phyloP scores from a whole-genome alignment of 1,284 basidiomycete genomes.

The Boletellus deceptivus region DNA sequence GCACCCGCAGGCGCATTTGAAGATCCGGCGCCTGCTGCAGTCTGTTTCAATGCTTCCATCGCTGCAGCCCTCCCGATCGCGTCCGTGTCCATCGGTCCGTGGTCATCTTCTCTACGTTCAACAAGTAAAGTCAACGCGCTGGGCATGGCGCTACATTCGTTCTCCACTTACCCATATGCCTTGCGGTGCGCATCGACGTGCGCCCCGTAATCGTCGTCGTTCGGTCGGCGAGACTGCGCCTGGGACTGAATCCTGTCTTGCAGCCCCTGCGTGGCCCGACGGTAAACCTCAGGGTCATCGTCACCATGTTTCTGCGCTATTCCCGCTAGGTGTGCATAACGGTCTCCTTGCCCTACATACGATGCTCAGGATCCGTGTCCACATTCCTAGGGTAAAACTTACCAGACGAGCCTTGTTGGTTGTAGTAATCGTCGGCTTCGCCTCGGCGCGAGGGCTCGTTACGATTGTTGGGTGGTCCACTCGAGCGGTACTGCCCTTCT shows the following conservation, averaged over 20 bases:
- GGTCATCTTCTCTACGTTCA: conserved; percentile 17
- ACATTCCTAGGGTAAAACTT: background rate
- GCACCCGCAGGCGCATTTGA: conserved; percentile 20
- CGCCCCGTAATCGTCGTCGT: conserved; percentile 10
- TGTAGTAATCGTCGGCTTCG: conserved; percentile 25
- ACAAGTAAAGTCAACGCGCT: background rate
- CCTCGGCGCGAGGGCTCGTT: conserved; percentile 14
- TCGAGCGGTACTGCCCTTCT: conserved; percentile 10
- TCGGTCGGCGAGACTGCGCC: conserved; percentile 4
- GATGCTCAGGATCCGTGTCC: conserved; percentile 5
- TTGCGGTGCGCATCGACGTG: conserved; percentile 30
- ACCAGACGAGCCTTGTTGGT: conserved; percentile 12
- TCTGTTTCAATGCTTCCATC: conserved; percentile 32
- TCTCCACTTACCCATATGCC: conserved; percentile 31
- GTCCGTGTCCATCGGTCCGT: conserved; percentile 30
- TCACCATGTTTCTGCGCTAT: conserved; percentile 20
- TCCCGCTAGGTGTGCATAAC: conserved; percentile 18
- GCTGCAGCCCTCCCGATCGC: conserved; percentile 31
- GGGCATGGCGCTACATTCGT: background rate
- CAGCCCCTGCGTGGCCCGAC: conserved; percentile 24
- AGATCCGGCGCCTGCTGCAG: conserved; percentile 10
- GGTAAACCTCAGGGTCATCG: conserved; percentile 21
- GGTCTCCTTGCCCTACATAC: conserved; percentile 18
- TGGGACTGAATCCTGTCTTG: conserved; percentile 20
- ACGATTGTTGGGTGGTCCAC: conserved; percentile 1